These are phyloP conservation scores for Kwoniella heveanensis DNA, from an alignment of 768 basidiomycete genomes.

Conservation along the genomic window DNA sequence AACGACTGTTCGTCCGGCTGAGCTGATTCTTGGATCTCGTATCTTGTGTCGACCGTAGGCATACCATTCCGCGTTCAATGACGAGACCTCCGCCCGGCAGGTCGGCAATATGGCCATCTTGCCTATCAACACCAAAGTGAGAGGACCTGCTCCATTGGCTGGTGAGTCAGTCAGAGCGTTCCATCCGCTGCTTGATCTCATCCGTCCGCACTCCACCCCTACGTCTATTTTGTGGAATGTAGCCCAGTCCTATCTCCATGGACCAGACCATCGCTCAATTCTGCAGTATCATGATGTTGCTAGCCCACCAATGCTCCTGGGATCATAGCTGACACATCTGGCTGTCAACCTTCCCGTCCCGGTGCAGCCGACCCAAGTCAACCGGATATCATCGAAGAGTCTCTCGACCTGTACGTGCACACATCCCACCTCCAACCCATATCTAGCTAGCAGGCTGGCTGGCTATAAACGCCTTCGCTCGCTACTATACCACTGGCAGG, in stretches of 20 bases:
- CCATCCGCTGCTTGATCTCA: too few species aligned
- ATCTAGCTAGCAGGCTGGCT: too few species aligned
- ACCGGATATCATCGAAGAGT: slow-evolving; percentile 92
- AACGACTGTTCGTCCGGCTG: neutral
- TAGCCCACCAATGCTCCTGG: too few species aligned
- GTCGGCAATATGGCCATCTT: slow-evolving; percentile 88
- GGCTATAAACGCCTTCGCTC: too few species aligned
- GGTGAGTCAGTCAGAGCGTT: slow-evolving; percentile 44
- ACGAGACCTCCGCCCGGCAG: slow-evolving; percentile 70
- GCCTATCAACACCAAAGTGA: slow-evolving; percentile 85
- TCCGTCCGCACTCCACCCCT: too few species aligned
- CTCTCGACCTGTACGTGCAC: slow-evolving; percentile 71
- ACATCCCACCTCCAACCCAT: too few species aligned
- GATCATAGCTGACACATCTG: neutral
- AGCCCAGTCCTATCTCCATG: too few species aligned
- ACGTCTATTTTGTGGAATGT: too few species aligned
- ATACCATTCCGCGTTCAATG: slow-evolving; percentile 90
- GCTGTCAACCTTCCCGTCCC: neutral
- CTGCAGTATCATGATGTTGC: too few species aligned
- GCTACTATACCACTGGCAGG: too few species aligned
- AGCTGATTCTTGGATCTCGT: neutral
- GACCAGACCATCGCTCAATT: too few species aligned
- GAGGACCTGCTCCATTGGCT: slow-evolving; percentile 83
- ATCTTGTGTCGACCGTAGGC: slow-evolving; percentile 63
- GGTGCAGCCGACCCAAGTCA: slow-evolving; percentile 71